Evolutionary conservation across 2,329 filamentous ascomycete genomes (phyloP).

Genomic region (Pyricularia sp.): DNA sequence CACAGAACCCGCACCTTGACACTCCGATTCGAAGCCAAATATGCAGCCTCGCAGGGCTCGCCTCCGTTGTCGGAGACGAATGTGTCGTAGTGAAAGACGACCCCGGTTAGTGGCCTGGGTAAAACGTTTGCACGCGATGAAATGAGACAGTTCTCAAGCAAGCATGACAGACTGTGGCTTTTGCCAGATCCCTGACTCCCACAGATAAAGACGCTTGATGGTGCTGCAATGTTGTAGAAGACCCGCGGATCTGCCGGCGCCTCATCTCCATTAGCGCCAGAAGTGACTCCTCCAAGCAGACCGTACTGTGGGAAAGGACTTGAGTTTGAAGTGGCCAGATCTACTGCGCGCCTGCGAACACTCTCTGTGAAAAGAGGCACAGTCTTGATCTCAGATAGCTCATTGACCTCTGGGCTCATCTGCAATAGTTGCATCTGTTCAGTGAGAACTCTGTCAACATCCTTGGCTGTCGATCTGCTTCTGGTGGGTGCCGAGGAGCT

Average conservation of each 20-base stretch:
- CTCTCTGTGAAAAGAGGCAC: background rate
- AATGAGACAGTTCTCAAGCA: constrained; percentile 49
- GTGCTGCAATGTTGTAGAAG: constrained; percentile 36
- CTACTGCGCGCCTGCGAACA: background rate
- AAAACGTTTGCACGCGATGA: constrained; percentile 32
- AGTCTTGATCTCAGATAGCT: background rate
- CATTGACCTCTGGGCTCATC: background rate
- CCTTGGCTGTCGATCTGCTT: background rate
- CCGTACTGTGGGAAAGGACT: constrained; percentile 1
- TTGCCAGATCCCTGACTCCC: constrained; percentile 57
- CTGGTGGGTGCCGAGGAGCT: background rate
- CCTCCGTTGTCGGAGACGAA: constrained; percentile 38
- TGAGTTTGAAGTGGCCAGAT: background rate
- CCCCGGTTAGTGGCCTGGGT: constrained; percentile 42
- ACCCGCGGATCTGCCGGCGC: constrained; percentile 20
- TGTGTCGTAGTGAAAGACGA: constrained; percentile 58
- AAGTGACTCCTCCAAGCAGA: background rate
- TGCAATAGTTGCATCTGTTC: background rate
- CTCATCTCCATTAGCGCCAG: background rate
- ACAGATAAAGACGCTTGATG: constrained; percentile 54
- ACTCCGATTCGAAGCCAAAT: constrained; percentile 31
- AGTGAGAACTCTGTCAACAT: background rate
- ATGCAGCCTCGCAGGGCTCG: constrained; percentile 50
- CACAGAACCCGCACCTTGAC: constrained; percentile 44
- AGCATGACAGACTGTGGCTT: constrained; percentile 47